These are phyloP conservation scores for Lichtheimia ramosa DNA, from an alignment of 371 early-diverging fungal species.

Conservation along the genomic window DNA sequence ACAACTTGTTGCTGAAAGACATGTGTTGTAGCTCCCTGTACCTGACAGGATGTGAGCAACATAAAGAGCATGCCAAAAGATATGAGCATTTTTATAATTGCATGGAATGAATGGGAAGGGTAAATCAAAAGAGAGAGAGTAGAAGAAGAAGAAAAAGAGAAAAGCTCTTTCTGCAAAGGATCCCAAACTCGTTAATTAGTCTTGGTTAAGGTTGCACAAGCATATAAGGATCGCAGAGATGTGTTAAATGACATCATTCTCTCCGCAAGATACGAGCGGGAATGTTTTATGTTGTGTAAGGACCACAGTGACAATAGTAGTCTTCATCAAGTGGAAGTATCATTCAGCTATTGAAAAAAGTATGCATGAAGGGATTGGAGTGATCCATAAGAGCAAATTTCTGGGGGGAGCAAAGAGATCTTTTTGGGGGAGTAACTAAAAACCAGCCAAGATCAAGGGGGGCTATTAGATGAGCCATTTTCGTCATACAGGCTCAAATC, in stretches of 20 bases:
- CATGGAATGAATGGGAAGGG: constrained; percentile 8
- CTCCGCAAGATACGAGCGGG: not conserved
- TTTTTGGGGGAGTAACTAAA: no score
- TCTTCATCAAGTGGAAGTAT: no score
- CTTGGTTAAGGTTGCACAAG: not conserved
- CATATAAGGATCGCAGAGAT: not conserved
- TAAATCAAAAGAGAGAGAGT: not conserved
- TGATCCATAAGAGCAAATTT: no score
- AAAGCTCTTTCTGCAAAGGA: not conserved
- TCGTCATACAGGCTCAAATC: no score
- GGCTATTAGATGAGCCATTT: no score
- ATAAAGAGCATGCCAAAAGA: not conserved
- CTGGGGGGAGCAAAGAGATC: no score
- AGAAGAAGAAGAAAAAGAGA: not conserved
- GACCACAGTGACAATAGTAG: no score
- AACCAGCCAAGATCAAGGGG: no score
- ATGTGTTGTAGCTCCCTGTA: constrained; percentile 1
- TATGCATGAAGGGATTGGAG: no score
- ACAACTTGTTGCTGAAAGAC: no score
- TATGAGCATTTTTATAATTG: not conserved
- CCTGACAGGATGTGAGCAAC: not conserved
- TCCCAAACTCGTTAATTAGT: not conserved
- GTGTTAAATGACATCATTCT: not conserved
- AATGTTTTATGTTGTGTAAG: not conserved
- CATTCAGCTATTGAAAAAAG: no score